A percentile compares a stretch with the other conserved stretches of the same genome.
Evolutionary conservation across 1,139 yeast species (phyloP).

Genomic region (Sugiyamaella neomexicana): DNA sequence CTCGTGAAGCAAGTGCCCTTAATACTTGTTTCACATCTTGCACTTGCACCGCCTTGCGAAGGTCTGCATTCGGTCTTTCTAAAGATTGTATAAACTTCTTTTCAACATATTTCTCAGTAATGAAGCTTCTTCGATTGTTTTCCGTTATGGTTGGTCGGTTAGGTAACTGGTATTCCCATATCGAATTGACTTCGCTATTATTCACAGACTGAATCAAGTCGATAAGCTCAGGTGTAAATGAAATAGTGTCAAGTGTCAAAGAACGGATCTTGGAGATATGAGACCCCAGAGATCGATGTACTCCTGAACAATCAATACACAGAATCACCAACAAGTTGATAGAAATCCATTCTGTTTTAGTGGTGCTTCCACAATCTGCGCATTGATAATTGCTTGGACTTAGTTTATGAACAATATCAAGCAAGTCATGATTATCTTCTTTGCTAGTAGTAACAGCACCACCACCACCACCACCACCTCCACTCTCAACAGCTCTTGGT

Average conservation of each 20-base stretch:
- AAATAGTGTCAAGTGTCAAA: slow-evolving; percentile 65
- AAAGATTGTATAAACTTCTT: slow-evolving; percentile 40
- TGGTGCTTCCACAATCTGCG: slow-evolving; percentile 72
- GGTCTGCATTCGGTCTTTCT: slow-evolving; percentile 41
- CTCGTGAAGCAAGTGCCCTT: slow-evolving; percentile 45
- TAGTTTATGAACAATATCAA: slow-evolving; percentile 26
- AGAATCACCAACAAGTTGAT: slow-evolving; percentile 69
- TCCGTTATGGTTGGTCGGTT: slow-evolving; percentile 46
- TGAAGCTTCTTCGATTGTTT: slow-evolving; percentile 41
- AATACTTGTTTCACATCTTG: slow-evolving; percentile 38
- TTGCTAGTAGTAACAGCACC: background rate
- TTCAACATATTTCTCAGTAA: slow-evolving; percentile 46
- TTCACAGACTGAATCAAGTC: slow-evolving; percentile 61
- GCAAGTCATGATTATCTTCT: slow-evolving; percentile 9
- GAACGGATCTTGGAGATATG: slow-evolving; percentile 77
- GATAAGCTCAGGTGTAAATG: slow-evolving; percentile 65
- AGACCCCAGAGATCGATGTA: slow-evolving; percentile 74
- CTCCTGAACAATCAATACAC: slow-evolving; percentile 78
- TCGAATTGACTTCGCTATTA: slow-evolving; percentile 60
- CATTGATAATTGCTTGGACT: slow-evolving; percentile 65
- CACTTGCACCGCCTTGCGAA: slow-evolving; percentile 40
- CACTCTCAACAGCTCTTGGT: background rate
- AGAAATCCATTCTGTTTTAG: slow-evolving; percentile 83
- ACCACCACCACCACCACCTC: background rate
- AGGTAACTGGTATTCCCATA: slow-evolving; percentile 50